Conservation (phyloP, 2,329 filamentous ascomycete species). For the Bipolaris gigantea region DNA sequence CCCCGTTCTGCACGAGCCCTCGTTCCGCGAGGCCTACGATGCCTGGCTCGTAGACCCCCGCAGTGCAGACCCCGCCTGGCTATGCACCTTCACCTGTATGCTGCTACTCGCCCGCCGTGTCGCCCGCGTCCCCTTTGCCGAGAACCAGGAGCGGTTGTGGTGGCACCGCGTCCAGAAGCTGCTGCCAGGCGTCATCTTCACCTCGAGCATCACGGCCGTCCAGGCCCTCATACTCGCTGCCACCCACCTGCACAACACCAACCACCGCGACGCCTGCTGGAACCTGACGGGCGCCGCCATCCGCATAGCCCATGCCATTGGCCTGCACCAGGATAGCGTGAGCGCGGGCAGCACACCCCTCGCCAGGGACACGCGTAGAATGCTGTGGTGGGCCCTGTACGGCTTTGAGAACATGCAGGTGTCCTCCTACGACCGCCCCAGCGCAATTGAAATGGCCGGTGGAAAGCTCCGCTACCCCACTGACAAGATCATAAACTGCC, state of each 20-base stretch:
- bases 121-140: conserved; percentile 36
- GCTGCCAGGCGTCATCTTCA: conserved; percentile 49
- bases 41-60: conserved; percentile 35
- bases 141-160: conserved; percentile 47
- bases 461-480: conserved; percentile 42
- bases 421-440: conserved; percentile 50
- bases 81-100: conserved; percentile 49
- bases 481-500: conserved; percentile 43
- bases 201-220: conserved; percentile 47
- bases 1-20: conserved; percentile 49
- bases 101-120: conserved; percentile 46
- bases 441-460: conserved; percentile 46
- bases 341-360: conserved; percentile 42
- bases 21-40: conserved; percentile 49
- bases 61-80: conserved; percentile 46
- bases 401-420: conserved; percentile 53
- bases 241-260: conserved; percentile 51
- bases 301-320: conserved; percentile 50
- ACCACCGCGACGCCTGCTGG: conserved; percentile 50
- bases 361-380: conserved; percentile 50
- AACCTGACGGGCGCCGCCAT: conserved; percentile 50
- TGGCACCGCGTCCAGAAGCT: conserved; percentile 48
- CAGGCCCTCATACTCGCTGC: conserved; percentile 50
- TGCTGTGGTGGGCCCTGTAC: conserved; percentile 59
- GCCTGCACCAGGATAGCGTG: conserved; percentile 48